Evolutionary conservation across 169 alveolate genomes (phyloP), one percentile per base, ranked within the genome.

Genomic region (Plasmodium chabaudi): DNA sequence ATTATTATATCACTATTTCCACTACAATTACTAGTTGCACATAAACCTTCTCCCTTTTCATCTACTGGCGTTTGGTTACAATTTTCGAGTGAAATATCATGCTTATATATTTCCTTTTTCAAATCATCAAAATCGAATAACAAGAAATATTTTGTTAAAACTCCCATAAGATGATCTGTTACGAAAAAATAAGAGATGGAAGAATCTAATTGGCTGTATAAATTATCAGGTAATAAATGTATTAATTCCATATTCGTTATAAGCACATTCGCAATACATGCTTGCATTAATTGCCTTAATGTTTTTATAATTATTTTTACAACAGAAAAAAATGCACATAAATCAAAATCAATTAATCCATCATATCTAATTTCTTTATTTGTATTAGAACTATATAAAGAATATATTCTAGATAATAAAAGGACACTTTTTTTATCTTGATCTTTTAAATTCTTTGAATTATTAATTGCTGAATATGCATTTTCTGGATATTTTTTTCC

Each of bases 211-310:
- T 67, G 75, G 17, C 42, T 84, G 27, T 69, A 84, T 51, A 84
- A 19, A 69, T 70, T 69, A 21, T 68, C 87, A 3, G 91, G 91
- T 4, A 84, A 23, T 25, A 84, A 39, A 49, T 84, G 87, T 46
- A 84, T 84, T 57, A 84, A 59, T 5, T 84, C 87, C 91, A 84
- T 84, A 68, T 84, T 84, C 15, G 57, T 84, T 84, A 84, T 19
- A 42, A 84, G 86, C 10, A 84, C 72, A 34, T 88, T 89, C 21
- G 94, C 91, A 19, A 94, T 60, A 73, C 96, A 87, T 19, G 94
- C 95, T 53, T 94, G 95, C 1, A 92, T 49, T 44, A 94, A 88
- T 68, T 92, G 92, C 59, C 93, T 92, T 64, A 94, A 49, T 1
- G 94, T 72, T 12, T 94, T 88, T 34, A 72, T 88, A 56, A 94